Evolutionary conservation across 2,329 filamentous ascomycete genomes (phyloP).

Genomic region (Fusarium scirpi): DNA sequence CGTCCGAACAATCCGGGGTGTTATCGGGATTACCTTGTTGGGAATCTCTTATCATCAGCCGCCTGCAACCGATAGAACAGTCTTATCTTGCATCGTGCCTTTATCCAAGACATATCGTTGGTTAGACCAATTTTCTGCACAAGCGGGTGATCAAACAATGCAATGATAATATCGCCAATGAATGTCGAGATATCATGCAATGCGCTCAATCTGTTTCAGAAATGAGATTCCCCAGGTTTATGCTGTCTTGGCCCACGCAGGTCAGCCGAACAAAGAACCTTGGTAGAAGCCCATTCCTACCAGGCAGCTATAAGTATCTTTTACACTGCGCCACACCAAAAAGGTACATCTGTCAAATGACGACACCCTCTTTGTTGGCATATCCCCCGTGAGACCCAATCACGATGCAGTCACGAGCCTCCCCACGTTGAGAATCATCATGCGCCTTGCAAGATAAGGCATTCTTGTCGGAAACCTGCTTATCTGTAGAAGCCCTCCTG

Average conservation of each 20-base stretch:
- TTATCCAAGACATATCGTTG: background rate
- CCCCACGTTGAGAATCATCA: slow-evolving; percentile 17
- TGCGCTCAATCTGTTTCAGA: background rate
- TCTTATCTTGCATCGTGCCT: slow-evolving; percentile 18
- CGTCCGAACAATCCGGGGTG: slow-evolving; percentile 21
- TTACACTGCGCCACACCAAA: background rate
- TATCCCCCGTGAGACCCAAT: slow-evolving; percentile 1
- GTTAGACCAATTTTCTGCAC: background rate
- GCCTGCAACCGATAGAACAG: background rate
- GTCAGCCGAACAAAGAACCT: slow-evolving; percentile 27
- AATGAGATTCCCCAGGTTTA: slow-evolving; percentile 3
- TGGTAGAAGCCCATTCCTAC: slow-evolving; percentile 28
- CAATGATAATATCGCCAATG: too few relatives aligned
- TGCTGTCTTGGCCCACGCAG: background rate
- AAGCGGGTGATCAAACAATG: slow-evolving; percentile 23
- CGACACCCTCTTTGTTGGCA: slow-evolving; percentile 34
- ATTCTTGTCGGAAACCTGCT: slow-evolving; percentile 14
- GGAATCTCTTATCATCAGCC: slow-evolving; percentile 10
- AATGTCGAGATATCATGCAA: too few relatives aligned
- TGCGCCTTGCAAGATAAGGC: slow-evolving; percentile 40
- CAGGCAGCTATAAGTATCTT: slow-evolving; percentile 28
- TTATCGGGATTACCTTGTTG: slow-evolving; percentile 26
- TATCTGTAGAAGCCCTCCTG: slow-evolving; percentile 14
- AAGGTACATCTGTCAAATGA: slow-evolving; percentile 17
- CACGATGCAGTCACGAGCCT: background rate